A percentile compares a stretch with the other conserved stretches of the same genome.
phyloP scores from a whole-genome alignment of 345 rosid species.

The Chamaenerion angustifolium region DNA sequence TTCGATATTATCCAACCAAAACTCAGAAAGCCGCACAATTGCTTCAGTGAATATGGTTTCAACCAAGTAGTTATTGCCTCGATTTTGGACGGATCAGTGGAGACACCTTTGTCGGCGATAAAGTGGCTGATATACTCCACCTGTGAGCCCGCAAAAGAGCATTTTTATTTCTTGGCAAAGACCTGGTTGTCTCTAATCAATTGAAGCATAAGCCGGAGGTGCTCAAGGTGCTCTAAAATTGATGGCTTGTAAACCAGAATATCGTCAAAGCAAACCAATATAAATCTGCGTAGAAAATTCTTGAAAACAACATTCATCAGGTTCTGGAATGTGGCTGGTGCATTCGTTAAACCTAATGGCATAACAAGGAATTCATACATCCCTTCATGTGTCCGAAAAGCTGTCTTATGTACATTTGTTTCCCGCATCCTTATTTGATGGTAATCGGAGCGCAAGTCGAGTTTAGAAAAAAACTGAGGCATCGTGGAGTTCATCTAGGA shows the following conservation, averaged over 20 bases:
- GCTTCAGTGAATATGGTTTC: not conserved
- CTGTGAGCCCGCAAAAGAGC: not conserved
- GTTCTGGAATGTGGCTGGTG: not conserved
- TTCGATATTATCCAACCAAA: not conserved
- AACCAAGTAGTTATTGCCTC: not conserved
- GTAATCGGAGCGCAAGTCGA: too few relatives aligned
- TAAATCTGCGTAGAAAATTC: not conserved
- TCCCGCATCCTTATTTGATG: too few relatives aligned
- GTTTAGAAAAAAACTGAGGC: too few relatives aligned
- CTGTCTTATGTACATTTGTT: too few relatives aligned
- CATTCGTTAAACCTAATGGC: not conserved
- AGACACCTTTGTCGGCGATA: not conserved
- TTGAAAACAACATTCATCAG: not conserved
- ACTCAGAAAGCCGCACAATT: not conserved
- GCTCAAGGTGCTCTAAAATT: not conserved
- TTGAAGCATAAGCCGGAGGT: not conserved
- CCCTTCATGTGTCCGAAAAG: too few relatives aligned
- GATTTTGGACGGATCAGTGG: not conserved
- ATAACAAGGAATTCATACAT: too few relatives aligned
- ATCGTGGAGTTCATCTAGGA: too few relatives aligned
- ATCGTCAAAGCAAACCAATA: slow-evolving; percentile 1
- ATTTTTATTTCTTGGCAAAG: not conserved
- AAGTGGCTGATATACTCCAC: not conserved
- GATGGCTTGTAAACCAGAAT: not conserved
- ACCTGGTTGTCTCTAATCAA: not conserved